Evolutionary conservation across 148 eudicot genomes (phyloP).

Genomic region (Persicaria maculosa): DNA sequence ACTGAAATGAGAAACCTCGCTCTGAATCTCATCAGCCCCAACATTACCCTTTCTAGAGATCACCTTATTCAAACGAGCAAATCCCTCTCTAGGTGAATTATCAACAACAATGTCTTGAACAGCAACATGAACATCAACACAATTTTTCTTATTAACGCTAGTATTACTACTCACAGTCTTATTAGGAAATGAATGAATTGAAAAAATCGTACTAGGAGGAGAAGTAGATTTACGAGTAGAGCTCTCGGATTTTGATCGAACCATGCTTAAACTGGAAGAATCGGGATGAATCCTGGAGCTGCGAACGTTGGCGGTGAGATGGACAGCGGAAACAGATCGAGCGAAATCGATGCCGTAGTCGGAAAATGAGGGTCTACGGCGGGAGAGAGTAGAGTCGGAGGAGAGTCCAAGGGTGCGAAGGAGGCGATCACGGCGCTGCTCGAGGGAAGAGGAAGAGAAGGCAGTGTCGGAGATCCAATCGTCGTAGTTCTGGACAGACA

Average conservation of each 20-base stretch:
- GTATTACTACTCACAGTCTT: constrained; percentile 45
- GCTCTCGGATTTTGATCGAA: constrained; percentile 39
- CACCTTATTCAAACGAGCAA: constrained; percentile 30
- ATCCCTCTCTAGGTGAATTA: constrained; percentile 10
- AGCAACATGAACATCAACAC: constrained; percentile 6
- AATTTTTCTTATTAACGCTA: constrained; percentile 7
- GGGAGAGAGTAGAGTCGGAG: constrained; percentile 34
- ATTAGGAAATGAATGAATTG: constrained; percentile 37
- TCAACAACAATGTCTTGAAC: constrained; percentile 21
- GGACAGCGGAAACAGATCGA: constrained; percentile 44
- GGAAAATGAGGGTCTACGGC: constrained; percentile 24
- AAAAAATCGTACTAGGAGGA: constrained; percentile 27
- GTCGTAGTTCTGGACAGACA: constrained; percentile 47
- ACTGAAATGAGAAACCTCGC: not conserved
- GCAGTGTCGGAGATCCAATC: constrained; percentile 65
- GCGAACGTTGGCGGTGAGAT: not conserved
- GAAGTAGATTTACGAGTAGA: constrained; percentile 11
- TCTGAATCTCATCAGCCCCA: constrained; percentile 26
- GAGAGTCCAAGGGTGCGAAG: constrained; percentile 54
- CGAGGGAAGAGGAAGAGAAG: constrained; percentile 51
- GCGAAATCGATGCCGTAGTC: constrained; percentile 17
- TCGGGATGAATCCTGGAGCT: not conserved
- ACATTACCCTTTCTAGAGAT: constrained; percentile 32
- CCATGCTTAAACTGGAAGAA: constrained; percentile 12
- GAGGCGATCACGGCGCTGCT: constrained; percentile 69